phyloP scores from a whole-genome alignment of 345 rosid genomes.

The Alliaria petiolata region DNA sequence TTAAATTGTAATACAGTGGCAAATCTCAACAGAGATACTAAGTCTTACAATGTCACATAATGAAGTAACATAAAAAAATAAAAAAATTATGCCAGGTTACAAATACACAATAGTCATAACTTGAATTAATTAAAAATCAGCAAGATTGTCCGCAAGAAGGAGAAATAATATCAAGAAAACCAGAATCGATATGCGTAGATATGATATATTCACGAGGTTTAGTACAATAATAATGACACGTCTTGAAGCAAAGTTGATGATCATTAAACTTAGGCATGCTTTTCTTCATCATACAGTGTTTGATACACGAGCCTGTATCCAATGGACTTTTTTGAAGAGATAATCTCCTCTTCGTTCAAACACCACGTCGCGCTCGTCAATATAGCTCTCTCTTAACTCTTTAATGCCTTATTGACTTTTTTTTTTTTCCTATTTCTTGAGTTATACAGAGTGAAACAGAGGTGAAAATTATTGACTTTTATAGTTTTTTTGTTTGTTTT shows the following conservation, averaged over 20 bases:
- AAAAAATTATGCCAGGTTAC: neutral
- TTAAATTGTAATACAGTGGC: neutral
- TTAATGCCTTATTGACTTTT: no score
- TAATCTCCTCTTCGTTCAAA: no score
- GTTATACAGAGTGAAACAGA: no score
- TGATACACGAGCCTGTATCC: neutral
- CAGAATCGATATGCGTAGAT: neutral
- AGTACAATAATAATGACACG: neutral
- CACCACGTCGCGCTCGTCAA: no score
- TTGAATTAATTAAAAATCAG: neutral
- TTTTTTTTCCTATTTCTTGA: no score
- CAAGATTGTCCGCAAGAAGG: neutral
- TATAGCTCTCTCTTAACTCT: no score
- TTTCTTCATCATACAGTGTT: neutral
- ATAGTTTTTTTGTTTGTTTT: no score
- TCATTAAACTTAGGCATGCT: neutral
- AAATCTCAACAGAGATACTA: neutral
- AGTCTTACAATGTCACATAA: neutral
- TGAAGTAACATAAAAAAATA: neutral
- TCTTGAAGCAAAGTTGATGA: neutral
- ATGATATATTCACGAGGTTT: neutral
- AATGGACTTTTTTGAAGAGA: no score
- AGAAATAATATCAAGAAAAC: neutral
- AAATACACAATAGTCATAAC: no score
- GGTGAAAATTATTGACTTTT: no score